Evolutionary conservation across 2,329 filamentous ascomycete genomes (phyloP).

Genomic region (Cytospora piceae): DNA sequence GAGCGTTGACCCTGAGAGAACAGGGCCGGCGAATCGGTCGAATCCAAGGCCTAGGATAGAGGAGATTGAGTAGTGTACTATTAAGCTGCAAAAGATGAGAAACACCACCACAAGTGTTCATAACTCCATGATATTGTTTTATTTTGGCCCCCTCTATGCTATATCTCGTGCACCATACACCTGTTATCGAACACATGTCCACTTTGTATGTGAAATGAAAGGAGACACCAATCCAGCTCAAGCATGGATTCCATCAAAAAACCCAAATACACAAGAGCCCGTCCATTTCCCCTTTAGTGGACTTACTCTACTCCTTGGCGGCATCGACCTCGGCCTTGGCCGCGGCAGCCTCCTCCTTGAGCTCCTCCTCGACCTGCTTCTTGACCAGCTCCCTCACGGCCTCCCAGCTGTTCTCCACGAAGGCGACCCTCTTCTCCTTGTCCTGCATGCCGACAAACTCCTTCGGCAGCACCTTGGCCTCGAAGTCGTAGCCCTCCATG

Average conservation of each 20-base stretch:
- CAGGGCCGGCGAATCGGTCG: conserved; percentile 19
- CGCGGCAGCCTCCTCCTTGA: conserved; percentile 41
- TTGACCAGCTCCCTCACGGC: conserved; percentile 76
- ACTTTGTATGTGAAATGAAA: neutral
- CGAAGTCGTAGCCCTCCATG: conserved; percentile 75
- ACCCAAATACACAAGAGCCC: neutral
- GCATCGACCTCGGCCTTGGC: conserved; percentile 24
- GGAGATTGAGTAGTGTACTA: conserved; percentile 59
- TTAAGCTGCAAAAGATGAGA: neutral
- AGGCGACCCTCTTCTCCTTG: conserved; percentile 73
- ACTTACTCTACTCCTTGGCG: conserved; percentile 11
- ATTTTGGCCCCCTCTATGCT: neutral
- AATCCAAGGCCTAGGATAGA: conserved; percentile 53
- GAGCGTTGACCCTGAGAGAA: conserved; percentile 41
- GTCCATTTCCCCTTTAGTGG: neutral
- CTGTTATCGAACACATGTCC: neutral
- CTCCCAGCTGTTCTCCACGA: conserved; percentile 73
- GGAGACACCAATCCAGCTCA: neutral
- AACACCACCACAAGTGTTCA: neutral
- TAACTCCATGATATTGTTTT: neutral
- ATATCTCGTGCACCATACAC: neutral
- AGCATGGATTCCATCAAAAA: neutral
- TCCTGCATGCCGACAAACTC: conserved; percentile 82
- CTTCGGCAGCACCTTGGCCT: conserved; percentile 71
- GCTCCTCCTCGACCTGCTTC: conserved; percentile 70